Conservation (phyloP, 2,329 filamentous ascomycete genomes). For the Trichophyton verrucosum region DNA sequence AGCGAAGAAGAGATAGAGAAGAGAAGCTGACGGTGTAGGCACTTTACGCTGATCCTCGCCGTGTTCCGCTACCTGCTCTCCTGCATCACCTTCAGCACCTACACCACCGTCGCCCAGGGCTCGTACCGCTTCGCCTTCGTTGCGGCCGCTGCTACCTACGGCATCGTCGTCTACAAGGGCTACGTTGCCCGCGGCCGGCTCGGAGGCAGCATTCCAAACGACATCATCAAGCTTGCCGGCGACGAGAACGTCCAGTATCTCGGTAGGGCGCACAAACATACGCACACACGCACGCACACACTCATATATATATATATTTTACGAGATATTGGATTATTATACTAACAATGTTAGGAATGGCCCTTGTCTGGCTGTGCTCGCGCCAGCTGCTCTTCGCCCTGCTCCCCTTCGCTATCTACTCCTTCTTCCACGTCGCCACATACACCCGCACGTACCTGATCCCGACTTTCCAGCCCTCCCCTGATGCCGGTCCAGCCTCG, state of each 20-base stretch:
- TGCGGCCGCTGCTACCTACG: constrained; percentile 81
- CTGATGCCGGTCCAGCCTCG: constrained; percentile 44
- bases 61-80: constrained; percentile 74
- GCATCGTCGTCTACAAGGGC: constrained; percentile 97
- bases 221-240: constrained; percentile 53
- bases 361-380: constrained; percentile 84
- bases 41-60: constrained; percentile 71
- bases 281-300: not conserved
- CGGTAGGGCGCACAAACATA: constrained; percentile 46
- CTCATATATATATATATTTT: constrained; percentile 11
- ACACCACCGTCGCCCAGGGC: constrained; percentile 61
- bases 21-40: constrained; percentile 40
- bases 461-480: constrained; percentile 65
- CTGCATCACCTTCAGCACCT: constrained; percentile 80
- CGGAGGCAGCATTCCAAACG: constrained; percentile 50
- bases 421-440: constrained; percentile 93
- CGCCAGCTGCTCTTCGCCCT: constrained; percentile 83
- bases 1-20: too few relatives aligned
- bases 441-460: constrained; percentile 91
- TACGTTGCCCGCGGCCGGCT: constrained; percentile 73
- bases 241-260: constrained; percentile 99
- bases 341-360: constrained; percentile 53
- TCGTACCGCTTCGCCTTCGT: constrained; percentile 86
- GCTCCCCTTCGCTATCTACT: constrained; percentile 92
- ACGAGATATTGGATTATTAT: constrained; percentile 1